Evolutionary conservation across 2,329 filamentous ascomycete genomes (phyloP).

Genomic region (Nemania sp.): DNA sequence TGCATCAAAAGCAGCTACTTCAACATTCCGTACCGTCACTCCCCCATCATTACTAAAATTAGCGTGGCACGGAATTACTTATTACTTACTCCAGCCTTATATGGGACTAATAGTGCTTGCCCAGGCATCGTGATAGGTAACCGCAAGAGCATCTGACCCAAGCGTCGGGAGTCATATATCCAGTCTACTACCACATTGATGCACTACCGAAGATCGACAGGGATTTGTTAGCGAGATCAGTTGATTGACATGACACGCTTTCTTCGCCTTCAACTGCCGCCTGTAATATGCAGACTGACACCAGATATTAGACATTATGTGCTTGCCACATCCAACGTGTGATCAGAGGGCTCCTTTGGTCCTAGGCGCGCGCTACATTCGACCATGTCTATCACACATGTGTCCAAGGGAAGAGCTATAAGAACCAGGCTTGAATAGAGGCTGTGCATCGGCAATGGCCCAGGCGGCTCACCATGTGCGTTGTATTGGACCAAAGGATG

Average conservation of each 20-base stretch:
- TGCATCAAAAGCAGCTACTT: slow-evolving; percentile 18
- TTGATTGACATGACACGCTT: no score
- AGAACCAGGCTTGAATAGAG: slow-evolving; percentile 8
- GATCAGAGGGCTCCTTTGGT: no score
- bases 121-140: background rate
- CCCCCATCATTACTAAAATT: slow-evolving; percentile 10
- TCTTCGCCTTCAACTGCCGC: no score
- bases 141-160: background rate
- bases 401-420: background rate
- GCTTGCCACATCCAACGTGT: no score
- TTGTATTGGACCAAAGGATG: slow-evolving; percentile 2
- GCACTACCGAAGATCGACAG: no score
- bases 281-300: no score
- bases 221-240: no score
- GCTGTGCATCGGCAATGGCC: slow-evolving; percentile 1
- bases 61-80: slow-evolving; percentile 12
- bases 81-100: slow-evolving; percentile 27
- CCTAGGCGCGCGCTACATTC: background rate
- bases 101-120: slow-evolving; percentile 20
- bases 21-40: slow-evolving; percentile 8
- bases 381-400: background rate
- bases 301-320: no score
- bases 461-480: slow-evolving; percentile 1
- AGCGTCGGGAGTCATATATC: background rate
- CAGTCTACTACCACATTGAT: background rate